A percentile compares a stretch with the other conserved stretches of the same genome.
Evolutionary conservation across 305 asterid genomes (phyloP).

Genomic region (Fraxinus dipetala): DNA sequence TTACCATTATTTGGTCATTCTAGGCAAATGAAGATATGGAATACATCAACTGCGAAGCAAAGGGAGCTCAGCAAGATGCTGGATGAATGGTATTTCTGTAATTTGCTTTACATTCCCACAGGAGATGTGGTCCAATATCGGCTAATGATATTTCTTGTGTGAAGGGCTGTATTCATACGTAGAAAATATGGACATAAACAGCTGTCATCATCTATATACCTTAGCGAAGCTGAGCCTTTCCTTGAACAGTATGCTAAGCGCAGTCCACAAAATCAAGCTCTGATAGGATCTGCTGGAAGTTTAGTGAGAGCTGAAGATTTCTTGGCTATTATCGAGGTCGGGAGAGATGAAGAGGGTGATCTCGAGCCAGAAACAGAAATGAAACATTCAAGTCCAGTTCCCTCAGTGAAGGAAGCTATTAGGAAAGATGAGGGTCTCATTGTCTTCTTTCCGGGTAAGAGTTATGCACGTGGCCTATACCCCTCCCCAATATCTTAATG

Average conservation of each 20-base stretch:
- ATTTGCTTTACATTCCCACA: slow-evolving; percentile 25
- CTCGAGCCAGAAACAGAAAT: slow-evolving; percentile 59
- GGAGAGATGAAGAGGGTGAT: slow-evolving; percentile 93
- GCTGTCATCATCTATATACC: slow-evolving; percentile 75
- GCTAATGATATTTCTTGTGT: slow-evolving; percentile 23
- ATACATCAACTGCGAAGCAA: slow-evolving; percentile 87
- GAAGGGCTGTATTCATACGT: slow-evolving; percentile 79
- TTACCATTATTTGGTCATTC: slow-evolving; percentile 33
- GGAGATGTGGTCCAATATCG: slow-evolving; percentile 28
- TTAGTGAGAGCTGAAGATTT: slow-evolving; percentile 82
- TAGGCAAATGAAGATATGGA: slow-evolving; percentile 99
- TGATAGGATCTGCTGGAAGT: slow-evolving; percentile 95
- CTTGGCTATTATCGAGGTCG: slow-evolving; percentile 68
- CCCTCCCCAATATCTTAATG: background rate
- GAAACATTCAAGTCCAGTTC: slow-evolving; percentile 48
- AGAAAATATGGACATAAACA: slow-evolving; percentile 73
- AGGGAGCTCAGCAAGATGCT: slow-evolving; percentile 83
- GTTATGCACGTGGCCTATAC: slow-evolving; percentile 19
- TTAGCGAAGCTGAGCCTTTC: slow-evolving; percentile 96
- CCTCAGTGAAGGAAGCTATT: slow-evolving; percentile 55
- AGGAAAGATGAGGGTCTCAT: slow-evolving; percentile 82
- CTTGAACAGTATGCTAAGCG: slow-evolving; percentile 92
- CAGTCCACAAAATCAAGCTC: slow-evolving; percentile 79
- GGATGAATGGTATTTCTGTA: slow-evolving; percentile 82
- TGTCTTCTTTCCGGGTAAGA: slow-evolving; percentile 90